Conservation (phyloP, 2,329 filamentous ascomycete genomes). For the Rutstroemia sp. region DNA sequence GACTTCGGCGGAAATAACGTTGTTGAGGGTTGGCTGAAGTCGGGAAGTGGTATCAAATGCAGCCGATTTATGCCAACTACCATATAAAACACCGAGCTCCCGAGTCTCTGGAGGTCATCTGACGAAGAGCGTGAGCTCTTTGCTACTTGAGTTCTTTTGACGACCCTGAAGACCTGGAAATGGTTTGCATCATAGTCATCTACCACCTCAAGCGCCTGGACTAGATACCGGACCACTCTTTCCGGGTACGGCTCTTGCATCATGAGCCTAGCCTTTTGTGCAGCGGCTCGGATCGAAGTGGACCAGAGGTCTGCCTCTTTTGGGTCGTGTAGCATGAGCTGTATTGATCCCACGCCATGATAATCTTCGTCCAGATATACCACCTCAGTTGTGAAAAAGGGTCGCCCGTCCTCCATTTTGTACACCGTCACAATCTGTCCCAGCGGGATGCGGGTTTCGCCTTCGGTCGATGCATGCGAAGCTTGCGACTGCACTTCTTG, state of each 20-base stretch:
- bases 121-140: constrained; percentile 52
- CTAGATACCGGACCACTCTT: constrained; percentile 55
- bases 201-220: constrained; percentile 54
- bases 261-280: constrained; percentile 45
- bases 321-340: constrained; percentile 55
- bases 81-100: constrained; percentile 59
- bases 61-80: constrained; percentile 63
- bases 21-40: constrained; percentile 43
- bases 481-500: constrained; percentile 52
- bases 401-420: constrained; percentile 58
- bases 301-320: constrained; percentile 62
- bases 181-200: constrained; percentile 61
- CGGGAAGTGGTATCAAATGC: constrained; percentile 59
- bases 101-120: constrained; percentile 59
- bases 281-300: constrained; percentile 50
- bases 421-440: constrained; percentile 62
- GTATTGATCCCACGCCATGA: constrained; percentile 52
- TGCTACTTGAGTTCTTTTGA: constrained; percentile 48
- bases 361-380: constrained; percentile 60
- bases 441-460: constrained; percentile 47
- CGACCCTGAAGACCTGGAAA: constrained; percentile 62
- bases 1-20: constrained; percentile 36
- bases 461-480: constrained; percentile 41
- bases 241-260: constrained; percentile 46
- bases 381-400: constrained; percentile 60